These are phyloP conservation scores for Mycosarcoma maydis DNA, from an alignment of 1,284 basidiomycete genomes.

Conservation along the genomic window DNA sequence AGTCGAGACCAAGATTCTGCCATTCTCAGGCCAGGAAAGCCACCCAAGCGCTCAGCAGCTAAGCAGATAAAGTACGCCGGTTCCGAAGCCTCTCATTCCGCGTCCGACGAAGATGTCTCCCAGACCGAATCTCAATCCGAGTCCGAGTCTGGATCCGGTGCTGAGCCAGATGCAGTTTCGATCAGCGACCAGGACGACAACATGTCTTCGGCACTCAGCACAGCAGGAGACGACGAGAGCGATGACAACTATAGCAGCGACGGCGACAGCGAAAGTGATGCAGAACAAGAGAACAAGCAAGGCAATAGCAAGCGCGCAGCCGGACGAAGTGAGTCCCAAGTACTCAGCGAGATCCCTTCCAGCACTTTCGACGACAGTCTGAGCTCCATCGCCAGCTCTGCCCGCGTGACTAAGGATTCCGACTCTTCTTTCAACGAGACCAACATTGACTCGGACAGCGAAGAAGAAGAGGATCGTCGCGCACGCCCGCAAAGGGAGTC, in stretches of 20 bases:
- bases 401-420: slow-evolving; percentile 9
- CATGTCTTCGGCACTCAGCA: slow-evolving; percentile 20
- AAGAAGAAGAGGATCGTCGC: slow-evolving; percentile 26
- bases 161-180: not conserved
- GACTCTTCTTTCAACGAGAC: slow-evolving; percentile 31
- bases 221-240: slow-evolving; percentile 18
- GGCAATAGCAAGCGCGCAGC: slow-evolving; percentile 1
- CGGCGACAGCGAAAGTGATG: slow-evolving; percentile 11
- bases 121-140: slow-evolving; percentile 2
- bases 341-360: slow-evolving; percentile 13
- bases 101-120: no score
- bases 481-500: slow-evolving; percentile 18
- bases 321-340: slow-evolving; percentile 4
- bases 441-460: slow-evolving; percentile 12
- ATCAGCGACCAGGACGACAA: slow-evolving; percentile 21
- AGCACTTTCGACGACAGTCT: slow-evolving; percentile 18
- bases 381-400: slow-evolving; percentile 21
- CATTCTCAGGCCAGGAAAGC: slow-evolving; percentile 22
- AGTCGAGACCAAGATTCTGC: slow-evolving; percentile 16
- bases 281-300: not conserved
- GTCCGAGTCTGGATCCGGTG: slow-evolving; percentile 1
- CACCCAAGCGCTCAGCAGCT: not conserved
- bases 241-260: slow-evolving; percentile 14
- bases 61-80: slow-evolving; percentile 7
- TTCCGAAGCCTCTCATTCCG: slow-evolving; percentile 10